Percentiles rank a stretch among this genome's conserved stretches.
phyloP scores from a whole-genome alignment of 2,329 filamentous ascomycete genomes.

The Phyllosticta capitalensis region DNA sequence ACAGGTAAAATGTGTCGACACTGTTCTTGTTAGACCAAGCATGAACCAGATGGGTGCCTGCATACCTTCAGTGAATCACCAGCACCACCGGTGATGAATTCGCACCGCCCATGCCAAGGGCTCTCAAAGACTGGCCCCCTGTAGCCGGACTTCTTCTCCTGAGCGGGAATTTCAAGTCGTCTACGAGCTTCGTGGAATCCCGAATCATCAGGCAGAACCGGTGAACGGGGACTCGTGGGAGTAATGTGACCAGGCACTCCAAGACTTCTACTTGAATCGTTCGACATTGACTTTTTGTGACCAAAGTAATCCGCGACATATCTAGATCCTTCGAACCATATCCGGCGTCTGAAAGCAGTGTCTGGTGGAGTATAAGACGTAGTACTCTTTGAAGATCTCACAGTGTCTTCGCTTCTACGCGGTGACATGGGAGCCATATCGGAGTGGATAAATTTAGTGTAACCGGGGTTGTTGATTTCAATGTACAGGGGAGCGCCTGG shows the following conservation, averaged over 20 bases:
- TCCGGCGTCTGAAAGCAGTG: slow-evolving; percentile 33
- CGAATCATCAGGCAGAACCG: background rate
- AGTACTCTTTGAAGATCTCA: slow-evolving; percentile 3
- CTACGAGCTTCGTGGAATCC: background rate
- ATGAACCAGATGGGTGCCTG: background rate
- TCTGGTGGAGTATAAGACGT: slow-evolving; percentile 2
- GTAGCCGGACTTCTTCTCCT: slow-evolving; percentile 42
- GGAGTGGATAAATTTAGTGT: slow-evolving; percentile 44
- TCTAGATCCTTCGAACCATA: slow-evolving; percentile 40
- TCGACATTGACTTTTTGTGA: slow-evolving; percentile 27
- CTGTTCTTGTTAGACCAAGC: slow-evolving; percentile 17
- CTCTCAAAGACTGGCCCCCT: slow-evolving; percentile 65
- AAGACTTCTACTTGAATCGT: slow-evolving; percentile 27
- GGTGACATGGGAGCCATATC: slow-evolving; percentile 8
- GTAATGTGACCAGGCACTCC: slow-evolving; percentile 27
- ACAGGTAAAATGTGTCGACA: slow-evolving; percentile 62
- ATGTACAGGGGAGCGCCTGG: slow-evolving; percentile 39
- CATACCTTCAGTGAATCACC: slow-evolving; percentile 57
- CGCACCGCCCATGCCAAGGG: slow-evolving; percentile 80
- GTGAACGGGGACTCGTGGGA: background rate
- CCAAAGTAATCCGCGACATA: slow-evolving; percentile 30
- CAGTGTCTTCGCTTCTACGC: slow-evolving; percentile 2
- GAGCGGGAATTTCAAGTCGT: slow-evolving; percentile 24
- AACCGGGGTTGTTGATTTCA: slow-evolving; percentile 51
- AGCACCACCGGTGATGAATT: slow-evolving; percentile 68